phyloP scores from a whole-genome alignment of 2,329 filamentous ascomycete genomes.

The Stachybotrys elegans region DNA sequence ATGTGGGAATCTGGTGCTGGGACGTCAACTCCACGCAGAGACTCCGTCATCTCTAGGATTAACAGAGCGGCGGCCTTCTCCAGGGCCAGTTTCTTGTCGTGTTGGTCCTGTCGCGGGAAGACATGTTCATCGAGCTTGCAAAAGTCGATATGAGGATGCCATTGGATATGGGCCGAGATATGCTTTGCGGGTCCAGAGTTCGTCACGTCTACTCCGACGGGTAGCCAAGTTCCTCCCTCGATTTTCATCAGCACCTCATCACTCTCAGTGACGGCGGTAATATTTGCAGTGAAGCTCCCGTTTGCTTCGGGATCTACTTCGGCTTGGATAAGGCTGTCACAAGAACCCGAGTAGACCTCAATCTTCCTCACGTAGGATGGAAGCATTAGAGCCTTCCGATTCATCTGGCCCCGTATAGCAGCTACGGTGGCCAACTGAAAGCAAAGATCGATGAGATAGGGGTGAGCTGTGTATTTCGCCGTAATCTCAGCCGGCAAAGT shows the following conservation, averaged over 20 bases:
- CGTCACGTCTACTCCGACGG: not conserved
- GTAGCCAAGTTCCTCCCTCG: not conserved
- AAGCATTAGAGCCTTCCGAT: not conserved
- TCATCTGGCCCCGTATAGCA: not conserved
- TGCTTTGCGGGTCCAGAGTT: not conserved
- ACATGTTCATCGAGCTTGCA: not conserved
- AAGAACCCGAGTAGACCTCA: not conserved
- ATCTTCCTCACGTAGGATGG: not conserved
- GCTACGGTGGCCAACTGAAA: not conserved
- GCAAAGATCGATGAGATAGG: not conserved
- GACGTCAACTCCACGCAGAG: not conserved
- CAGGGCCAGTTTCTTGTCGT: not conserved
- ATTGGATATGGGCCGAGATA: conserved; percentile 3
- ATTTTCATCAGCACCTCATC: not conserved
- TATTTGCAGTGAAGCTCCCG: not conserved
- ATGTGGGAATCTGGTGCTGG: not conserved
- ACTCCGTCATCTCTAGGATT: conserved; percentile 2
- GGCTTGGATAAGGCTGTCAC: not conserved
- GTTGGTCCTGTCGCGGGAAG: not conserved
- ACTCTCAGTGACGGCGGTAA: not conserved
- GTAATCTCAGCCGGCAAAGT: not conserved
- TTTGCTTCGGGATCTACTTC: not conserved
- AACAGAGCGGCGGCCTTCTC: conserved; percentile 1
- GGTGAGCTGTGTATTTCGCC: not conserved
- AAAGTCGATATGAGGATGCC: conserved; percentile 6